These are phyloP conservation scores for Fusarium sp. DNA, from an alignment of 2,329 filamentous ascomycete genomes.

Conservation along the genomic window DNA sequence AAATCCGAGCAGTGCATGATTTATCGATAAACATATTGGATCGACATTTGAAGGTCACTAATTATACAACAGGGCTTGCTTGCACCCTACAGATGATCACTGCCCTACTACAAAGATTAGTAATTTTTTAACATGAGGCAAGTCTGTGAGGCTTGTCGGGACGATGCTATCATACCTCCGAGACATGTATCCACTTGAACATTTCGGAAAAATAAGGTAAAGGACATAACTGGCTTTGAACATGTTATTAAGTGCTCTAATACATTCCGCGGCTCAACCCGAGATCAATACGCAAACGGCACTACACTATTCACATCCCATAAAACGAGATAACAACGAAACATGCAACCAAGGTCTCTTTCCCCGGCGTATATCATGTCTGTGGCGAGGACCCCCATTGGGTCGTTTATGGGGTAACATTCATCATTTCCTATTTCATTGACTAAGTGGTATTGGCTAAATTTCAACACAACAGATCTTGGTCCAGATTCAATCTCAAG, in stretches of 20 bases:
- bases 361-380: not conserved
- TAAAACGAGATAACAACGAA: not conserved
- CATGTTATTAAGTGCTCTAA: not conserved
- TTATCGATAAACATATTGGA: not conserved
- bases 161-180: not conserved
- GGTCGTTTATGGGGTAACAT: not conserved
- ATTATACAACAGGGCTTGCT: not conserved
- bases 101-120: not conserved
- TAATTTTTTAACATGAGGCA: not conserved
- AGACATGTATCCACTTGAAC: not conserved
- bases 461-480: no score
- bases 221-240: not conserved
- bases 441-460: no score
- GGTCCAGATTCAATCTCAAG: not conserved
- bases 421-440: no score
- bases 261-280: not conserved
- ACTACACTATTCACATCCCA: not conserved
- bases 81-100: not conserved
- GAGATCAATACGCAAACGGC: not conserved
- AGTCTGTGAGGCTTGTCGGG: not conserved
- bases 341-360: not conserved
- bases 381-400: not conserved
- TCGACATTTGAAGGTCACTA: not conserved
- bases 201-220: not conserved
- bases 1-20: not conserved